phyloP scores from a whole-genome alignment of 352 stramenopile species.

The Globisporangium parvum region DNA sequence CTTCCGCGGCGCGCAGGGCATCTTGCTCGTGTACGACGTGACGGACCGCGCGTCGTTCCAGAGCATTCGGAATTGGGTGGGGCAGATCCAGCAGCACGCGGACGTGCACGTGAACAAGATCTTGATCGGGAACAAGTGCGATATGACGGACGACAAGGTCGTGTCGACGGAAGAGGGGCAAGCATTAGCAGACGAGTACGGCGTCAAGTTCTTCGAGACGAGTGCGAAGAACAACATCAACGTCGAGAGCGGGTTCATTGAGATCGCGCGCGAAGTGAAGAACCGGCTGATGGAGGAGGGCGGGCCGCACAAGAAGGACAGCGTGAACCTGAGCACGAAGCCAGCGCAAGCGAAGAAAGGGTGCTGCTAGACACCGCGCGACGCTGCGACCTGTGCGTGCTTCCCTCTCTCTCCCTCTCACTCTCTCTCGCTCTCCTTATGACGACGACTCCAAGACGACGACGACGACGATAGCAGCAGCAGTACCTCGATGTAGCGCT shows the following conservation, averaged over 20 bases:
- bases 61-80: slow-evolving; percentile 97
- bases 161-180: slow-evolving; percentile 93
- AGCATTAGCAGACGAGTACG: slow-evolving; percentile 92
- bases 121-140: slow-evolving; percentile 99
- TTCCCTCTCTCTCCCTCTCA: no score
- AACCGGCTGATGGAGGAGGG: slow-evolving; percentile 87
- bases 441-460: no score
- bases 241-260: slow-evolving; percentile 88
- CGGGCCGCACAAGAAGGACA: slow-evolving; percentile 81
- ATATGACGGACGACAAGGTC: slow-evolving; percentile 97
- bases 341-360: slow-evolving; percentile 71
- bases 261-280: slow-evolving; percentile 87
- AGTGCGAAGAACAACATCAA: slow-evolving; percentile 96
- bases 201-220: slow-evolving; percentile 95
- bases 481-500: background rate
- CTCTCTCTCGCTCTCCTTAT: background rate
- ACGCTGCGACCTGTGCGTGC: background rate
- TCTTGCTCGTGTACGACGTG: slow-evolving; percentile 98
- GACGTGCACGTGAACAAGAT: slow-evolving; percentile 99
- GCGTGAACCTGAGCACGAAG: slow-evolving; percentile 78
- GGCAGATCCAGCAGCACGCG: slow-evolving; percentile 96
- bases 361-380: slow-evolving; percentile 56
- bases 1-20: slow-evolving; percentile 98
- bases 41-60: slow-evolving; percentile 97
- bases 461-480: background rate